Conservation (phyloP, 345 rosid species). For the Brassica incana region DNA sequence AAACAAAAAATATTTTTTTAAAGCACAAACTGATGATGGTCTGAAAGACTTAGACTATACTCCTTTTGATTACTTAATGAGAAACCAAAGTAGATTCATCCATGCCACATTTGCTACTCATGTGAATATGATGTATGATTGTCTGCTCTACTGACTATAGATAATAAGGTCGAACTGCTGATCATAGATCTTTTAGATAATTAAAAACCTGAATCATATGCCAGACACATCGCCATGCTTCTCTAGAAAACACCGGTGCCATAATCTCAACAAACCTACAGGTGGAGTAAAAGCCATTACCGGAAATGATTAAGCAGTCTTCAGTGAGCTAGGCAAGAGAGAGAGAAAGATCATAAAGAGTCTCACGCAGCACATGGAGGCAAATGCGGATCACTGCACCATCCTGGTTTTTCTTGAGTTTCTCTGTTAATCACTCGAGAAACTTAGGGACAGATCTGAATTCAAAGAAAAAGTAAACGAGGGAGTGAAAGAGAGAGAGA, state of each 20-base stretch:
- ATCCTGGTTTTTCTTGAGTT: constrained; percentile 82
- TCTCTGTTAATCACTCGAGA: constrained; percentile 48
- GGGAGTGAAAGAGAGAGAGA: constrained; percentile 3
- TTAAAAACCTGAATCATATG: constrained; percentile 83
- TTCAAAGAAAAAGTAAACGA: background rate
- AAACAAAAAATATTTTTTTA: constrained; percentile 5
- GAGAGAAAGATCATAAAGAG: constrained; percentile 10
- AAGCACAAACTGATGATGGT: constrained; percentile 5
- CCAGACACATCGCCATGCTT: constrained; percentile 98
- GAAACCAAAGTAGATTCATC: background rate
- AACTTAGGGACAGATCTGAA: background rate
- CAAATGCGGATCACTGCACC: constrained; percentile 82
- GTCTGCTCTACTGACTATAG: background rate
- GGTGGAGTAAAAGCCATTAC: constrained; percentile 19
- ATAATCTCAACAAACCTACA: constrained; percentile 95
- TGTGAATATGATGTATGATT: background rate
- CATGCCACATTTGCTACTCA: background rate
- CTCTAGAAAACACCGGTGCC: constrained; percentile 93
- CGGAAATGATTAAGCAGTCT: background rate
- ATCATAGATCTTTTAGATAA: constrained; percentile 23
- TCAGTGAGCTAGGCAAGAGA: background rate
- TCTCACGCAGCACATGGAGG: constrained; percentile 97
- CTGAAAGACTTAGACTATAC: background rate
- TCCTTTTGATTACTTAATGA: constrained; percentile 1
- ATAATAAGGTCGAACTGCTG: background rate